Evolutionary conservation across 805 yeast genomes (phyloP), one percentile per base, ranked within the genome.

Genomic region (Kodamaea laetipori): DNA sequence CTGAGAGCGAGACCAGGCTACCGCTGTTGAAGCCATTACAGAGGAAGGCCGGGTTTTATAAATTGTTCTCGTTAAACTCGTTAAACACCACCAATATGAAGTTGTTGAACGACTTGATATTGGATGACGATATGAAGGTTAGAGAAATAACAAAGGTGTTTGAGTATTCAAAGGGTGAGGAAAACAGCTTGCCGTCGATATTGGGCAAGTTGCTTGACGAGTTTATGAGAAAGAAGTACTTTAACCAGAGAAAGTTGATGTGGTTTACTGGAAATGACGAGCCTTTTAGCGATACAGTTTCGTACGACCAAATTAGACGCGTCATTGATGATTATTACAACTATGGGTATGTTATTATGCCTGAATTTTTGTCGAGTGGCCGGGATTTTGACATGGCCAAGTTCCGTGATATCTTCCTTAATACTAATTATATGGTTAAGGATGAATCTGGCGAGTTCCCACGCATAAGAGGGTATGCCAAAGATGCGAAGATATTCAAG

Each of bases 241-340:
- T 78, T 39, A 73, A 73, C 34, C 35, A 42, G 19, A 78, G 77
- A 50, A 81, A 84, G 53, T 63, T 87, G 3, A 76, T 88, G 50
- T 65, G 89, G 56, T 78, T 90, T 55, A 87, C 96, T 0, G 85
- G 83, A 57, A 81, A 84, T 57, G 94, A 85, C 51, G 63, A 63
- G 36, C 97, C 97, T 0, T 75, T 66, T 49, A 69, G 70, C 41
- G 66, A 67, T 6, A 53, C 66, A 6, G 67, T 73, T 11, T 64
- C 70, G 3, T 74, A 74, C 52, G 69, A 68, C 36, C 66, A 77
- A 4, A 65, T 87, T 17, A 74, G 82, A 50, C 77, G 76, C 13
- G 67, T 82, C 4, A 71, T 84, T 10, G 73, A 74, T 30, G 94
- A 86, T 59, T 71, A 81, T 44, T 76, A 77, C 44, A 78, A 79